phyloP scores from a whole-genome alignment of 1,284 basidiomycete genomes.

The Neolentinus lepideus region DNA sequence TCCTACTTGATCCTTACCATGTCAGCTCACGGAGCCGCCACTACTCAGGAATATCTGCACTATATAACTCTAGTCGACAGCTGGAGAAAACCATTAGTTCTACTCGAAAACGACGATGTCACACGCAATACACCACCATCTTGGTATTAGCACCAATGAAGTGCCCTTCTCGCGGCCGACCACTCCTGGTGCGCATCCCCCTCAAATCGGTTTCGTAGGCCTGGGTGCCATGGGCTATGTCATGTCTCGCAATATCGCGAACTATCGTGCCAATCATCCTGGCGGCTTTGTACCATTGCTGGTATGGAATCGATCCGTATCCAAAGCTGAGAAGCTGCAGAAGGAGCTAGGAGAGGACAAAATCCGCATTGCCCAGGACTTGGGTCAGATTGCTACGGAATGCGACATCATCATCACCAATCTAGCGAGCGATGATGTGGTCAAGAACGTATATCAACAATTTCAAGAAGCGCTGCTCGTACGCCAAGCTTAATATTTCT shows the following conservation, averaged over 20 bases:
- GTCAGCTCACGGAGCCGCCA: neutral
- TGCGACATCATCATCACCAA: constrained; percentile 82
- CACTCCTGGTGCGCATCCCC: constrained; percentile 32
- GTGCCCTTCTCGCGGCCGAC: constrained; percentile 56
- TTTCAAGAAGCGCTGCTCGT: constrained; percentile 55
- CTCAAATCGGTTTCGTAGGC: constrained; percentile 56
- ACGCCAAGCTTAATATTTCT: constrained; percentile 8
- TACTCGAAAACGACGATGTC: neutral
- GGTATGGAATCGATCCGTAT: constrained; percentile 61
- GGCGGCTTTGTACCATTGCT: constrained; percentile 37
- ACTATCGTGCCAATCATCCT: constrained; percentile 30
- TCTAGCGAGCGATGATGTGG: constrained; percentile 69
- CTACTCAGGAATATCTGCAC: neutral
- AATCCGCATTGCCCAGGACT: constrained; percentile 44
- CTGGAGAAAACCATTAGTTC: neutral
- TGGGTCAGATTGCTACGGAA: constrained; percentile 50
- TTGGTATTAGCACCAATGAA: neutral
- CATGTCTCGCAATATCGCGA: constrained; percentile 75
- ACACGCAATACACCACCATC: constrained; percentile 8
- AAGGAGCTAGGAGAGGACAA: constrained; percentile 45
- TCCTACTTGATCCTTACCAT: neutral
- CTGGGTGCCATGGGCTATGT: constrained; percentile 64
- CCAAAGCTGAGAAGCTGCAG: constrained; percentile 51
- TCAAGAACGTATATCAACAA: constrained; percentile 59
- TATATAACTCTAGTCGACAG: neutral